Conservation (phyloP, 1,139 yeast genomes). For the Suhomyces maxii region DNA sequence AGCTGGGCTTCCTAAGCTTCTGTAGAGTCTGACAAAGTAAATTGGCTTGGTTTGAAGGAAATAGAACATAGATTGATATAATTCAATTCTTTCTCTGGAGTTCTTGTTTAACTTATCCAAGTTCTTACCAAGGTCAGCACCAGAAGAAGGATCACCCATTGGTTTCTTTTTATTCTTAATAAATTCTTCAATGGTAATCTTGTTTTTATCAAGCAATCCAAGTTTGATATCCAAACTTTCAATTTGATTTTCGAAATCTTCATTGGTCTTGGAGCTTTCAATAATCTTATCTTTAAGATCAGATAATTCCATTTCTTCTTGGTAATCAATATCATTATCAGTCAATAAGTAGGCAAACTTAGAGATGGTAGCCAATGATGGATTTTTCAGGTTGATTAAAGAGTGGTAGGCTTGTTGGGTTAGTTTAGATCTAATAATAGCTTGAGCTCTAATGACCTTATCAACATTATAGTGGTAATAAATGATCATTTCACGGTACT, state of each 20-base stretch:
- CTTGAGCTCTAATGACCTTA: conserved; percentile 70
- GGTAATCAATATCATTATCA: conserved; percentile 72
- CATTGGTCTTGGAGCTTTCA: conserved; percentile 63
- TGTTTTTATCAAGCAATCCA: conserved; percentile 74
- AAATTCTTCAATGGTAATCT: conserved; percentile 75
- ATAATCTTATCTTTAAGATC: conserved; percentile 66
- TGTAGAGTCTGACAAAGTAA: conserved; percentile 59
- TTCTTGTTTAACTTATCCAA: conserved; percentile 37
- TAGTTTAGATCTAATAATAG: conserved; percentile 64
- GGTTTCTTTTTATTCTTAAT: conserved; percentile 53
- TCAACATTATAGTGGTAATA: conserved; percentile 58
- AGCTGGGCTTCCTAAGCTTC: conserved; percentile 16
- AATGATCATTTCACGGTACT: conserved; percentile 38
- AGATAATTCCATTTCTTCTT: conserved; percentile 72
- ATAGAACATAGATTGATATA: conserved; percentile 78
- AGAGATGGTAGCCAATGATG: conserved; percentile 74
- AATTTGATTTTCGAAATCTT: conserved; percentile 67
- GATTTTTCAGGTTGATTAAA: conserved; percentile 66
- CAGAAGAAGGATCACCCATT: conserved; percentile 22
- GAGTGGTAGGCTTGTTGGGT: conserved; percentile 75
- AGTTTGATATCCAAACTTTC: conserved; percentile 82
- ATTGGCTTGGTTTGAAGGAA: conserved; percentile 81
- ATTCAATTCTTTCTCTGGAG: conserved; percentile 48
- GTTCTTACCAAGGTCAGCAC: conserved; percentile 18
- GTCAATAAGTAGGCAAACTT: conserved; percentile 77